Evolutionary conservation across 2,329 filamentous ascomycete species (phyloP).

Genomic region (Venturia carpophila): DNA sequence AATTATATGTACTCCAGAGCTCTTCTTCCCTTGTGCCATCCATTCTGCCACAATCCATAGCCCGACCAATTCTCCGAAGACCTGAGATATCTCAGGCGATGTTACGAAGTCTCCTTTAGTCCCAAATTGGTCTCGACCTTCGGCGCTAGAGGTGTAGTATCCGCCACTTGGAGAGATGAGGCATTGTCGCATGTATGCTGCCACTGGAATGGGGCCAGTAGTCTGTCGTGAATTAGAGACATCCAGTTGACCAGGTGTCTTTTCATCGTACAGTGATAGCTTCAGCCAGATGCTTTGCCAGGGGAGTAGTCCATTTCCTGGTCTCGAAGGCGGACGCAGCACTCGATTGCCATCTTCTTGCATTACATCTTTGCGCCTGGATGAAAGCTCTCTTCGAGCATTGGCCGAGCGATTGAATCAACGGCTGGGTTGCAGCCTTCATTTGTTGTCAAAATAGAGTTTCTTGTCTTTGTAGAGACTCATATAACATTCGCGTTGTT

Average conservation of each 20-base stretch:
- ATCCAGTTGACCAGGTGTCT: not conserved
- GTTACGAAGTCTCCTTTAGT: slow-evolving; percentile 91
- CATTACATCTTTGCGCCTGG: not conserved
- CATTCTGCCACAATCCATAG: slow-evolving; percentile 96
- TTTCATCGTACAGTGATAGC: slow-evolving; percentile 65
- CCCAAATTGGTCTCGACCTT: slow-evolving; percentile 81
- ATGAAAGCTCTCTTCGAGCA: not conserved
- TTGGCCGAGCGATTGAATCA: not conserved
- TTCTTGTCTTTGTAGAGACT: not conserved
- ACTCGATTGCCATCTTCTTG: slow-evolving; percentile 14
- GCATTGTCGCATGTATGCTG: slow-evolving; percentile 97
- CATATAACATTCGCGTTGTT: not conserved
- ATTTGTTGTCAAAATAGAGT: not conserved
- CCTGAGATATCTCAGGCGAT: slow-evolving; percentile 92
- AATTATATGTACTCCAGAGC: slow-evolving; percentile 73
- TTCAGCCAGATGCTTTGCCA: slow-evolving; percentile 78
- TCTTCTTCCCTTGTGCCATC: slow-evolving; percentile 77
- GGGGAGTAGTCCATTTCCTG: slow-evolving; percentile 80
- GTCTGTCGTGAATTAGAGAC: slow-evolving; percentile 41
- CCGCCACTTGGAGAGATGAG: slow-evolving; percentile 83
- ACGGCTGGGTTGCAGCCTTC: not conserved
- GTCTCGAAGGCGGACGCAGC: slow-evolving; percentile 21
- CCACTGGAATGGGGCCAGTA: slow-evolving; percentile 85
- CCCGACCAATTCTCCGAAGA: slow-evolving; percentile 90
- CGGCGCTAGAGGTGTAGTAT: slow-evolving; percentile 70